Evolutionary conservation across 2,329 filamentous ascomycete genomes (phyloP).

Genomic region (Calonectria henricotiae): DNA sequence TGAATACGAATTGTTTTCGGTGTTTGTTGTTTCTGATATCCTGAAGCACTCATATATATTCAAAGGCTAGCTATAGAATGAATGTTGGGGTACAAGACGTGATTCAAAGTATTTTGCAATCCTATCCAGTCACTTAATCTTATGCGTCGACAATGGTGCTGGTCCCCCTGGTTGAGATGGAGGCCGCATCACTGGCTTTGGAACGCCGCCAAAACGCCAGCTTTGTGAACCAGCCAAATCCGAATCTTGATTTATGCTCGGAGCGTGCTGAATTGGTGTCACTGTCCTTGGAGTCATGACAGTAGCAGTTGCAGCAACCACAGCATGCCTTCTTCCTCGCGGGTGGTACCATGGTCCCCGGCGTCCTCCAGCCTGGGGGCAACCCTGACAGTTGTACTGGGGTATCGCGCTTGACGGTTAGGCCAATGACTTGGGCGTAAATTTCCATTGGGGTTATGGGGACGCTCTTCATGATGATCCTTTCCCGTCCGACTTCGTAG

Average conservation of each 20-base stretch:
- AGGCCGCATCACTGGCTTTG: conserved; percentile 10
- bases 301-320: conserved; percentile 28
- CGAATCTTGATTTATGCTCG: background rate
- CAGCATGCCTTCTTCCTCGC: conserved; percentile 23
- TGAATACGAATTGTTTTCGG: no score
- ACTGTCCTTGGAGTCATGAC: conserved; percentile 9
- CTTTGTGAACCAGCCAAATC: conserved; percentile 25
- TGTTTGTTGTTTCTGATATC: background rate
- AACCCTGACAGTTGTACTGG: background rate
- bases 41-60: background rate
- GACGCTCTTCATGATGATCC: background rate
- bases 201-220: conserved; percentile 27
- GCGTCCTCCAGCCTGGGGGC: background rate
- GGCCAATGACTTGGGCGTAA: background rate
- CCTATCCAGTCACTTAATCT: no score
- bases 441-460: conserved; percentile 5
- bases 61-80: no score
- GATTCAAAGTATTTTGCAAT: background rate
- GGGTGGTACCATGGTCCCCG: background rate
- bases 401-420: background rate
- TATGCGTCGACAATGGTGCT: conserved; percentile 13
- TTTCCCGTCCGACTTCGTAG: conserved; percentile 5
- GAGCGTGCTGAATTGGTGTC: no score
- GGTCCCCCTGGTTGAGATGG: conserved; percentile 6
- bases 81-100: no score